Evolutionary conservation across 805 yeast genomes (phyloP), one percentile per base, ranked within the genome.

Genomic region (Metschnikowia shivogae): DNA sequence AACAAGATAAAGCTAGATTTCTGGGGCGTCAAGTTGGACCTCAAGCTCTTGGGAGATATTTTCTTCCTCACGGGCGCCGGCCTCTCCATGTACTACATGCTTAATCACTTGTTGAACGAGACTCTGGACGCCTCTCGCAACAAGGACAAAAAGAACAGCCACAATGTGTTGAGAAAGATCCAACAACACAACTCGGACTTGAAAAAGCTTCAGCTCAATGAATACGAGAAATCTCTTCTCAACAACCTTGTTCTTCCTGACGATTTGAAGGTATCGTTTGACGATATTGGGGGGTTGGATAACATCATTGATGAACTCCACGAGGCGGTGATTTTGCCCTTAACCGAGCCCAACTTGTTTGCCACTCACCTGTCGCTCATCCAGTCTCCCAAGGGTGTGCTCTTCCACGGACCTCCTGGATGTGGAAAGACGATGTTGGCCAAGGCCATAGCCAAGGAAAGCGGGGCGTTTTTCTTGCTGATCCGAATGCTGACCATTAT

Each of bases 381-480:
- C 22, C 88, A 86, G 58, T 92, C 96, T 1, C 99, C 99, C 1
- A 89, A 88, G 59, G 99, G 99, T 34, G 97, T 92, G 3, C 68
- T 92, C 30, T 73, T 90, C 39, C 83, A 88, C 60, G 98, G 98
- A 0, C 97, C 98, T 3, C 98, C 98, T 0, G 98, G 98, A 0
- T 92, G 97, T 64, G 98, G 98, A 44, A 92, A 92, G 66, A 92
- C 98, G 3, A 88, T 92, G 97, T 72, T 92, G 55, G 98, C 97
- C 8, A 92, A 90, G 64, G 97, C 97, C 0, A 76, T 92, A 32
- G 98, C 98, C 1, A 77, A 81, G 45, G 97, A 90, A 63, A 83
- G 95, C 53, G 89, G 88, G 1, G 98, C 98, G 0, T 89, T 84
- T 55, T 92, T 92, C 66, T 77, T 92, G 40, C 89, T 90, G 56